These are phyloP conservation scores for Hibiscus mutabilis DNA, from an alignment of 345 rosid species.

Conservation along the genomic window DNA sequence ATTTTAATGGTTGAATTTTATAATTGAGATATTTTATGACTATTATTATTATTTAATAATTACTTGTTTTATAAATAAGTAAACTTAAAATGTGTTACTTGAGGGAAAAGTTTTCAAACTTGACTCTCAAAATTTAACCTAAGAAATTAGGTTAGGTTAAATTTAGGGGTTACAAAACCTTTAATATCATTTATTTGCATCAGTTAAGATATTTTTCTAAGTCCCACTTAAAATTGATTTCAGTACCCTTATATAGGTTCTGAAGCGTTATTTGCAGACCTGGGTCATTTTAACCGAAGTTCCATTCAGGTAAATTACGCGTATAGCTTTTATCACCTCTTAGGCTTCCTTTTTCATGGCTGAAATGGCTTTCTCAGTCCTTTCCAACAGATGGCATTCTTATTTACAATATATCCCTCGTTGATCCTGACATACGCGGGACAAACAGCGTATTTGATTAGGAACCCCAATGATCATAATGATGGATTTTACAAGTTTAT, in stretches of 20 bases:
- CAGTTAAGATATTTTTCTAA: too few relatives aligned
- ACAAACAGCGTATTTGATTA: constrained; percentile 79
- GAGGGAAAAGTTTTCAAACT: too few relatives aligned
- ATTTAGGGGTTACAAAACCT: too few relatives aligned
- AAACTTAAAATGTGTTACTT: too few relatives aligned
- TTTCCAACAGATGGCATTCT: constrained; percentile 53
- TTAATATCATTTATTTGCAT: too few relatives aligned
- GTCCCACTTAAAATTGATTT: too few relatives aligned
- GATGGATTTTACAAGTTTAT: constrained; percentile 86
- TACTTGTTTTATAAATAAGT: too few relatives aligned
- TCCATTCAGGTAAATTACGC: constrained; percentile 46
- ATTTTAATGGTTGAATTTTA: too few relatives aligned
- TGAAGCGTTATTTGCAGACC: constrained; percentile 86
- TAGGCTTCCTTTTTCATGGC: background rate
- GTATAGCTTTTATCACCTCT: background rate
- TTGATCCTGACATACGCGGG: constrained; percentile 83
- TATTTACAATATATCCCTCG: constrained; percentile 71
- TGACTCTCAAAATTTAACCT: too few relatives aligned
- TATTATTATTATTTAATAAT: too few relatives aligned
- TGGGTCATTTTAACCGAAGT: constrained; percentile 65
- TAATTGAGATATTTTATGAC: too few relatives aligned
- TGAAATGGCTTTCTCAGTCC: constrained; percentile 12
- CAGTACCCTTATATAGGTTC: constrained; percentile 42
- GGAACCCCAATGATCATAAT: constrained; percentile 43
- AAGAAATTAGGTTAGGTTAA: too few relatives aligned